These are phyloP conservation scores for Cylindrotheca fusiformis DNA, from an alignment of 108 stramenopile genomes.

Conservation along the genomic window DNA sequence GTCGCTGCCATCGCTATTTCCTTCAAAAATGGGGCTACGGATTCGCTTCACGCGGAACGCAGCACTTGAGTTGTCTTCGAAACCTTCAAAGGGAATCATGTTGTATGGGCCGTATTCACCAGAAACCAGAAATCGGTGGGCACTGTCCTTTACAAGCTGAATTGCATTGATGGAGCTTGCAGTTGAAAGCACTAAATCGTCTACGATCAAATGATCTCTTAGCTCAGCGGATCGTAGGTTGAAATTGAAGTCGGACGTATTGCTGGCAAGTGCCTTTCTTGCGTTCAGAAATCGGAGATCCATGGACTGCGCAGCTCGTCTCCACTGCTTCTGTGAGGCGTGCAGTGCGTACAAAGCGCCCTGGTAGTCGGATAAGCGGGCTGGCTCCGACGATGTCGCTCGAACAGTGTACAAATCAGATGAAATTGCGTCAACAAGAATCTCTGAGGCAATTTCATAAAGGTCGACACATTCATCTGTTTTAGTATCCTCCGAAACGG, in stretches of 20 bases:
- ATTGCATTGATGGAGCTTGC: constrained; percentile 51
- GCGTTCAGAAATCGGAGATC: constrained; percentile 54
- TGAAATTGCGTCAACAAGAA: constrained; percentile 31
- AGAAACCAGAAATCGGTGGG: constrained; percentile 30
- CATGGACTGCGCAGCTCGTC: constrained; percentile 71
- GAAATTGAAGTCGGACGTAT: constrained; percentile 5
- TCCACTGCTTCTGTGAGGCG: constrained; percentile 76
- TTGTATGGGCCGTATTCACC: constrained; percentile 34
- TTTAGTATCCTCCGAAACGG: constrained; percentile 1
- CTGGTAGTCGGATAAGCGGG: constrained; percentile 53
- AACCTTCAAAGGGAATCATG: neutral
- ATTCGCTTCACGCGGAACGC: constrained; percentile 23
- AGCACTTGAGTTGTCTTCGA: constrained; percentile 7
- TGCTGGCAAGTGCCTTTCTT: constrained; percentile 23
- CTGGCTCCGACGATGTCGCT: constrained; percentile 25
- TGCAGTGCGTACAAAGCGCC: constrained; percentile 77
- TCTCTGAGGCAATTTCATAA: constrained; percentile 60
- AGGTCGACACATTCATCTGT: constrained; percentile 46
- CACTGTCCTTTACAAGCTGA: constrained; percentile 41
- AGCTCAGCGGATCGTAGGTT: constrained; percentile 16
- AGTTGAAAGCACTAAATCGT: constrained; percentile 53
- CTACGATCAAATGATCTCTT: constrained; percentile 49
- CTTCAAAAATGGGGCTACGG: neutral
- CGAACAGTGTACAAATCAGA: constrained; percentile 32
- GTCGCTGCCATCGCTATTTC: constrained; percentile 13